Evolutionary conservation across 2,329 filamentous ascomycete genomes (phyloP).

Genomic region (Claviceps humidiphila): DNA sequence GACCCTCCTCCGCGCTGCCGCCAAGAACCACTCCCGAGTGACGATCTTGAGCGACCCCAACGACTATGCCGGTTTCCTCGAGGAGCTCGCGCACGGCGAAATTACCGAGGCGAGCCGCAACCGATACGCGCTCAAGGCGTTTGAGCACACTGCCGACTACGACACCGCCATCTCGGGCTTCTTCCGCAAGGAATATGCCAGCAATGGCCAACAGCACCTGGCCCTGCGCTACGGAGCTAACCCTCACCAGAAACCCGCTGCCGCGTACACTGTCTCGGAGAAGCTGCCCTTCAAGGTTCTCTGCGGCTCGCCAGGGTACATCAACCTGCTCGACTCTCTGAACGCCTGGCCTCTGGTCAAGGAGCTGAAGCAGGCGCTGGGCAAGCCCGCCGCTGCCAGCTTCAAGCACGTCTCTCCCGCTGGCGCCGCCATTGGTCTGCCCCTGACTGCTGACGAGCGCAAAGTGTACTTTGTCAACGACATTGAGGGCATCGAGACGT

Average conservation of each 20-base stretch:
- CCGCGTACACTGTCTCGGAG: constrained; percentile 61
- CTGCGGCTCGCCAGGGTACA: constrained; percentile 80
- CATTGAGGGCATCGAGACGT: constrained; percentile 77
- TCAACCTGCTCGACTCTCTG: constrained; percentile 90
- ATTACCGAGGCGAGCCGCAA: constrained; percentile 77
- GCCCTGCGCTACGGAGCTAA: constrained; percentile 90
- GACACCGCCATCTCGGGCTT: constrained; percentile 89
- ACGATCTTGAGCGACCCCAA: constrained; percentile 89
- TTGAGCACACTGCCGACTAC: constrained; percentile 96
- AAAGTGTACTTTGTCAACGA: constrained; percentile 99
- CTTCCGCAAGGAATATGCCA: constrained; percentile 94
- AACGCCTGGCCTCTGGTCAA: constrained; percentile 97
- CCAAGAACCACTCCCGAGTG: constrained; percentile 94
- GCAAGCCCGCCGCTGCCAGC: constrained; percentile 81
- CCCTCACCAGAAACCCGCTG: constrained; percentile 94
- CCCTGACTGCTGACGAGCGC: constrained; percentile 73
- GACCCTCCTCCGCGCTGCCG: constrained; percentile 86
- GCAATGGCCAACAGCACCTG: constrained; percentile 69
- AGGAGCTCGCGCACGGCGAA: constrained; percentile 76
- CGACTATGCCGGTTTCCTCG: constrained; percentile 89
- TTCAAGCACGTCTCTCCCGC: constrained; percentile 99
- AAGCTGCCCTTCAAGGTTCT: constrained; percentile 91
- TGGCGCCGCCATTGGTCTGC: constrained; percentile 84
- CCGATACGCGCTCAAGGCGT: constrained; percentile 88
- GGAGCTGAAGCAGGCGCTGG: constrained; percentile 81